A percentile compares a stretch with the other conserved stretches of the same genome.
These are phyloP conservation scores for Aspergillus carlsbadensis DNA, from an alignment of 495 filamentous ascomycete species.

Conservation along the genomic window DNA sequence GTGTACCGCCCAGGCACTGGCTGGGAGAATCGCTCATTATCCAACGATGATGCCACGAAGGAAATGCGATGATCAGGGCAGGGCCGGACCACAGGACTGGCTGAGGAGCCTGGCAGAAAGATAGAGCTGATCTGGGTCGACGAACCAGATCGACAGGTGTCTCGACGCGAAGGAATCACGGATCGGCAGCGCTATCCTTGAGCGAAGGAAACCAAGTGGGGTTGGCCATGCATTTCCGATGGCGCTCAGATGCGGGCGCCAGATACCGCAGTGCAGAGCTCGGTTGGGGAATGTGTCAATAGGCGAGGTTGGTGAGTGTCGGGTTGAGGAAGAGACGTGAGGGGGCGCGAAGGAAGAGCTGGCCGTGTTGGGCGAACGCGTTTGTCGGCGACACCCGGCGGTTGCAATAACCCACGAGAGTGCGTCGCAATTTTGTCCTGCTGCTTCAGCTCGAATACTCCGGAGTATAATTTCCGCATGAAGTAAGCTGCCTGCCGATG, in stretches of 20 bases:
- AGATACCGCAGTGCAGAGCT: too few relatives aligned
- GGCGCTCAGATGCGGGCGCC: background rate
- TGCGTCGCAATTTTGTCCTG: constrained; percentile 9
- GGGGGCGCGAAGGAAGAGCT: background rate
- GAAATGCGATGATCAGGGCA: background rate
- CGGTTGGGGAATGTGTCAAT: background rate
- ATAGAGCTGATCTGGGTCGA: background rate
- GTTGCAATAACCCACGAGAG: background rate
- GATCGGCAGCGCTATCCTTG: constrained; percentile 5
- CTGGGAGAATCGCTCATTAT: background rate
- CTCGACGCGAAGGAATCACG: constrained; percentile 1
- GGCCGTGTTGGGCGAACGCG: too few relatives aligned
- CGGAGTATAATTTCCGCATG: background rate
- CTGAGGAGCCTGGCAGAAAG: too few relatives aligned
- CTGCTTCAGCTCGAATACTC: background rate
- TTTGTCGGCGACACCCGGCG: background rate
- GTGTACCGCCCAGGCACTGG: background rate
- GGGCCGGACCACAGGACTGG: background rate
- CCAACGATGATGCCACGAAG: constrained; percentile 10
- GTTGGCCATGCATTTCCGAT: background rate
- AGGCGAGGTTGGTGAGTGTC: background rate
- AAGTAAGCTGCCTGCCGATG: too few relatives aligned
- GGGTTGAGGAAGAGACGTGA: background rate
- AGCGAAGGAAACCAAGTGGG: constrained; percentile 10
- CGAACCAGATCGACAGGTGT: constrained; percentile 7